Evolutionary conservation across 2,329 filamentous ascomycete genomes (phyloP).

Genomic region (Taxawa tesnikishii): DNA sequence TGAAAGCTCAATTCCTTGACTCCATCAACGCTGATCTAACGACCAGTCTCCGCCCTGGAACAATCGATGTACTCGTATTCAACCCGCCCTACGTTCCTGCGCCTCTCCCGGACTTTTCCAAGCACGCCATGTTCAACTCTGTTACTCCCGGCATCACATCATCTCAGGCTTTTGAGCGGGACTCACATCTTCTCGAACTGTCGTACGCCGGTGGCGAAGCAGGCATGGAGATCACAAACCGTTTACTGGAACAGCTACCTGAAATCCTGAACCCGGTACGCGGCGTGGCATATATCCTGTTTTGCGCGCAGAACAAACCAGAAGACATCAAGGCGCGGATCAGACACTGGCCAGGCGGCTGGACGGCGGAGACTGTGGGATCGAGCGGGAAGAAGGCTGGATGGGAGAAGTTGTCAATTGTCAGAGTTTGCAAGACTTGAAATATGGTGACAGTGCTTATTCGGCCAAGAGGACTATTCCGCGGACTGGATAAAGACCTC

Average conservation of each 20-base stretch:
- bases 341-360: constrained; percentile 43
- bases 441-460: too few relatives aligned
- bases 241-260: constrained; percentile 60
- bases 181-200: constrained; percentile 71
- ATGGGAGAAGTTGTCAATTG: constrained; percentile 86
- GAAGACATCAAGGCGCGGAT: constrained; percentile 57
- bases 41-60: constrained; percentile 42
- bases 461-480: too few relatives aligned
- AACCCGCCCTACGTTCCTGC: constrained; percentile 90
- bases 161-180: constrained; percentile 51
- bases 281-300: constrained; percentile 77
- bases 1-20: constrained; percentile 43
- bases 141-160: constrained; percentile 6
- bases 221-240: constrained; percentile 87
- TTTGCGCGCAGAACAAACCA: constrained; percentile 86
- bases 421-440: constrained; percentile 49
- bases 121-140: constrained; percentile 17
- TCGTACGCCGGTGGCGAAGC: constrained; percentile 82
- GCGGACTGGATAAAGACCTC: too few relatives aligned
- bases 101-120: constrained; percentile 24
- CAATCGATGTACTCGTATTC: constrained; percentile 79
- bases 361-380: constrained; percentile 68
- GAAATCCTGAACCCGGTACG: constrained; percentile 45
- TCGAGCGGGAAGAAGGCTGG: constrained; percentile 77
- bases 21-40: constrained; percentile 60